Conservation (phyloP, 768 basidiomycete genomes). For the Psilocybe subaeruginosa region DNA sequence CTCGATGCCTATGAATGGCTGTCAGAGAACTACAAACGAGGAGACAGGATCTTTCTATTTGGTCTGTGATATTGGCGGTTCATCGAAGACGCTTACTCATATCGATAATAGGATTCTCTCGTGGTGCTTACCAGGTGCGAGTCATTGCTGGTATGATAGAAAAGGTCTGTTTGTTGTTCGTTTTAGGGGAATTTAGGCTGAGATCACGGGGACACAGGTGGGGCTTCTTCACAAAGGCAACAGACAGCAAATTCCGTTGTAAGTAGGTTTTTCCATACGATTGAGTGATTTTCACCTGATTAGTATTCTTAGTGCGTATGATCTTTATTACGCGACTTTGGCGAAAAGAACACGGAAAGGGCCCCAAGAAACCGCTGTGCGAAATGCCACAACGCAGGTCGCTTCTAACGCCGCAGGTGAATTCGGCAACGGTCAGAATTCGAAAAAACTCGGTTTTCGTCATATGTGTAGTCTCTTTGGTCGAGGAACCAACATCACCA, state of each 20-base stretch:
- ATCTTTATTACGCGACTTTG: conserved; percentile 6
- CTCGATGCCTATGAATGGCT: conserved; percentile 45
- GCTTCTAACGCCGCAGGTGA: too few species aligned
- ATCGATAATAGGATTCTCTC: conserved; percentile 42
- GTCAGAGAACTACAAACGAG: conserved; percentile 38
- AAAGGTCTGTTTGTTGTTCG: conserved; percentile 36
- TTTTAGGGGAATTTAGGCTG: background rate
- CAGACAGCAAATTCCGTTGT: conserved; percentile 32
- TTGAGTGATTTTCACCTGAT: background rate
- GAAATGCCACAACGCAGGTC: too few species aligned
- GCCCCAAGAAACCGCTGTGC: too few species aligned
- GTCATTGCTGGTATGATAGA: conserved; percentile 28
- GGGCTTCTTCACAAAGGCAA: conserved; percentile 44
- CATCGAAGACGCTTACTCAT: too few species aligned
- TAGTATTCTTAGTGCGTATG: conserved; percentile 5
- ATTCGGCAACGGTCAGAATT: too few species aligned
- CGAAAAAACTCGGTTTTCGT: too few species aligned
- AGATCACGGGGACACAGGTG: conserved; percentile 28
- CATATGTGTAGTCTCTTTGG: too few species aligned
- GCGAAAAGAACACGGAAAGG: background rate
- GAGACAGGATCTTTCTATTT: conserved; percentile 24
- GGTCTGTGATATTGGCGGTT: too few species aligned
- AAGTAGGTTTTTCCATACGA: background rate
- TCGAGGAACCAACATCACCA: too few species aligned
- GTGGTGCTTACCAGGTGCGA: conserved; percentile 51